phyloP scores from a whole-genome alignment of 176 grass and related monocot genomes.

The Triticum dicoccoides region DNA sequence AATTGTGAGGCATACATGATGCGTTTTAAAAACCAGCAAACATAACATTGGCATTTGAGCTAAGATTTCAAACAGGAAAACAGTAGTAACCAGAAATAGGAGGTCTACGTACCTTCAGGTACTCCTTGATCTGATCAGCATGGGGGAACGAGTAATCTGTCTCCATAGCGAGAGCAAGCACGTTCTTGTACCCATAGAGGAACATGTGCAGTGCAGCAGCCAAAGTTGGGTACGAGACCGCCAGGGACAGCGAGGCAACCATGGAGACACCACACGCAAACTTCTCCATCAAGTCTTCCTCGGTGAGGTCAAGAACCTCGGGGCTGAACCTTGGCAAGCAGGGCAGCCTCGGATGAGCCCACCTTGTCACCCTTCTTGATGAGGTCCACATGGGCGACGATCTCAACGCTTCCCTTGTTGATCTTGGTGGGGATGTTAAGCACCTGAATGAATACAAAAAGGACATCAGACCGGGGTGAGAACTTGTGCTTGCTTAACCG shows the following conservation, averaged over 20 bases:
- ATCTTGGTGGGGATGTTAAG: slow-evolving; percentile 91
- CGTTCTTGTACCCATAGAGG: slow-evolving; percentile 89
- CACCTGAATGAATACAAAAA: slow-evolving; percentile 37
- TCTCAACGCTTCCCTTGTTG: slow-evolving; percentile 83
- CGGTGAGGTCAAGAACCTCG: slow-evolving; percentile 81
- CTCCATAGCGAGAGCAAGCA: slow-evolving; percentile 77
- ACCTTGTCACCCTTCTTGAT: slow-evolving; percentile 83
- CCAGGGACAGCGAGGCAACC: slow-evolving; percentile 69
- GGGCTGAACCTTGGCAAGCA: slow-evolving; percentile 79
- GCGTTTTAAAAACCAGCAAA: neutral
- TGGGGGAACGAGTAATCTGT: slow-evolving; percentile 71
- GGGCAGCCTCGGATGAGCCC: slow-evolving; percentile 74
- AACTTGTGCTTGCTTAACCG: neutral
- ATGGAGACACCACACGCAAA: slow-evolving; percentile 69
- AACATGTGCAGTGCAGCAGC: slow-evolving; percentile 84
- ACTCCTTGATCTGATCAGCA: slow-evolving; percentile 83
- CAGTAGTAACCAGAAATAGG: neutral
- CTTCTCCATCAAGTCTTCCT: slow-evolving; percentile 68
- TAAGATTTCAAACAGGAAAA: neutral
- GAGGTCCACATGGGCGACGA: slow-evolving; percentile 76
- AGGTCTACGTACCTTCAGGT: slow-evolving; percentile 50
- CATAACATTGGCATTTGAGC: neutral
- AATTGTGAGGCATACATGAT: neutral
- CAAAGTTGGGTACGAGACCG: slow-evolving; percentile 66
- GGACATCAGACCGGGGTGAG: neutral